Evolutionary conservation across 1,284 basidiomycete species (phyloP), one percentile per base, ranked within the genome.

Genomic region (Heterobasidion irregulare): DNA sequence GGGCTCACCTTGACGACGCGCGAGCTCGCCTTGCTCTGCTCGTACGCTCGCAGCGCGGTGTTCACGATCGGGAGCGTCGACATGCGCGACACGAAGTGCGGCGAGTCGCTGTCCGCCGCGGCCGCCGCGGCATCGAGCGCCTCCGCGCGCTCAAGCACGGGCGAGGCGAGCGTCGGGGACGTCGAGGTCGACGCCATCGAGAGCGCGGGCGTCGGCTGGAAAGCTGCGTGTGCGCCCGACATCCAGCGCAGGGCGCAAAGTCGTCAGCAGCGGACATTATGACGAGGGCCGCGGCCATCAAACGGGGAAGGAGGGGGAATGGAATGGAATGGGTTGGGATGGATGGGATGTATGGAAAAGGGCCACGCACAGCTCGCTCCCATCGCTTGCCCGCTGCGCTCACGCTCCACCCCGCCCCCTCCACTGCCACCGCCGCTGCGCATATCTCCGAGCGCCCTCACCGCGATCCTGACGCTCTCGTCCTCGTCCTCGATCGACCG

Each of bases 11-110:
- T 90, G 63, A 92, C 88, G 34, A 92, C 85, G 48, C 85, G 74
- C 36, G 87, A 90, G 58, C 80, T 84, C 19, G 85, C 85, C 69
- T 91, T 92, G 50, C 83, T 83, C 47, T 86, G 79, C 65, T 90
- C 87, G 65, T 92, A 92, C 7, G 80, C 84, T 19, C 83, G 72
- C 41, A 92, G 65, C 0, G 87, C 87, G 10, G 82, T 81, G 58
- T 81, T 82, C 16, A 93, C 82, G 49, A 91, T 65, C 0, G 82
- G 81, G 9, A 80, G 57, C 38, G 68, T 70, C 1, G 76, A 75
- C 26, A 81, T 72, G 64, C 67, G 78, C 68, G 72, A 80, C 55
- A 81, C 73, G 59, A 80, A 78, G 59, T 75, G 74, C 54, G 56
- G 48, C 15, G 48, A 32, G 35, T 51, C 45, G 35, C 65, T 59